These are phyloP conservation scores for Paspalum vaginatum DNA, from an alignment of 176 grass and related monocot species.

Conservation along the genomic window DNA sequence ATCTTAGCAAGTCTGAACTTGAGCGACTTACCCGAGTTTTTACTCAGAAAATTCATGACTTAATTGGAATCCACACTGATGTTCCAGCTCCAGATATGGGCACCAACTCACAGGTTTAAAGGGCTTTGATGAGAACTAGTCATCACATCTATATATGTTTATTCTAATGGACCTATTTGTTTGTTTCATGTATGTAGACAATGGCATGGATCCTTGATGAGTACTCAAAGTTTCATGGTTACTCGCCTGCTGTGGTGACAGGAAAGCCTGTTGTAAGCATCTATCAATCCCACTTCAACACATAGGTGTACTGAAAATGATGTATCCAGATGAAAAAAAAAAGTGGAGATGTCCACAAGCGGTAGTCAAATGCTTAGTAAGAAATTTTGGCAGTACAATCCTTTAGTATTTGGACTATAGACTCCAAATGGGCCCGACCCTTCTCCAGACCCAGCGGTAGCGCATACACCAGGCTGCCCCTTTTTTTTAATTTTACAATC, in stretches of 20 bases:
- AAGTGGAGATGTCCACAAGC: neutral
- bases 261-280: conserved; percentile 94
- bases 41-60: conserved; percentile 96
- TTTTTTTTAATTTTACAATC: too few species aligned
- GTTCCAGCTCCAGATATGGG: conserved; percentile 98
- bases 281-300: neutral
- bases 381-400: neutral
- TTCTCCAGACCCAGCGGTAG: too few species aligned
- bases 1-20: conserved; percentile 76
- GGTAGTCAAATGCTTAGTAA: neutral
- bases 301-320: neutral
- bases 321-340: conserved; percentile 10
- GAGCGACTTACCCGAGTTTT: conserved; percentile 90
- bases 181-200: conserved; percentile 51
- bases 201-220: conserved; percentile 98
- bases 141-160: neutral
- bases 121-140: conserved; percentile 1
- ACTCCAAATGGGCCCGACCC: too few species aligned
- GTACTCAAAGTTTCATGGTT: conserved; percentile 93
- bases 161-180: conserved; percentile 9
- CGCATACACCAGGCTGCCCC: too few species aligned
- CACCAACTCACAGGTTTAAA: conserved; percentile 75
- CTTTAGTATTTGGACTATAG: conserved; percentile 1
- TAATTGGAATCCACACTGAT: conserved; percentile 90
- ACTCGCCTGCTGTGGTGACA: conserved; percentile 93